Evolutionary conservation across 306 rosid species (phyloP).

Genomic region (Gleditsia sinensis): DNA sequence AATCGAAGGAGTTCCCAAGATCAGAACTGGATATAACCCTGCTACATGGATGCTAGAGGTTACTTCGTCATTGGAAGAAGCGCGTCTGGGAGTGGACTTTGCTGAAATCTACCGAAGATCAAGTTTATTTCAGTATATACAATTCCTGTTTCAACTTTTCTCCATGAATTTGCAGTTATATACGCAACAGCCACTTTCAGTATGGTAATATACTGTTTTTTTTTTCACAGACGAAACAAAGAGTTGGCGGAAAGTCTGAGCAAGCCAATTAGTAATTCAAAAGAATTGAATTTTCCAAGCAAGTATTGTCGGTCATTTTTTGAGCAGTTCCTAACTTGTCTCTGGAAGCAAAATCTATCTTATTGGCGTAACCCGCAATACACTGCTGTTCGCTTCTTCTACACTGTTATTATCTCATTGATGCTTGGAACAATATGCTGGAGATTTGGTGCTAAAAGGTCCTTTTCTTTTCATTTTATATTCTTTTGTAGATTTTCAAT

Average conservation of each 20-base stretch:
- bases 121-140: slow-evolving; percentile 56
- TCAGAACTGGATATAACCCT: slow-evolving; percentile 74
- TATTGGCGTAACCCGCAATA: slow-evolving; percentile 82
- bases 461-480: not conserved
- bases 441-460: slow-evolving; percentile 76
- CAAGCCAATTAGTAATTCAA: slow-evolving; percentile 57
- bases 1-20: slow-evolving; percentile 67
- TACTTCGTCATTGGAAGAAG: slow-evolving; percentile 69
- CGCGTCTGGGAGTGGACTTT: slow-evolving; percentile 65
- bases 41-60: slow-evolving; percentile 90
- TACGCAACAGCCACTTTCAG: not conserved
- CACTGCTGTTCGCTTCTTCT: slow-evolving; percentile 78
- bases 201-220: slow-evolving; percentile 14
- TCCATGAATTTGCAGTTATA: slow-evolving; percentile 14
- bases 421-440: slow-evolving; percentile 80
- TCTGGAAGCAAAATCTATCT: slow-evolving; percentile 78
- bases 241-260: slow-evolving; percentile 64
- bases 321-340: slow-evolving; percentile 70
- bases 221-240: slow-evolving; percentile 54
- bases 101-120: slow-evolving; percentile 71
- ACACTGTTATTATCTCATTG: slow-evolving; percentile 68
- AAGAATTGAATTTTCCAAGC: slow-evolving; percentile 74
- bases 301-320: slow-evolving; percentile 58
- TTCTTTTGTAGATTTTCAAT: not conserved
- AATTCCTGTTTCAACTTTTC: not conserved